A percentile compares a stretch with the other conserved stretches of the same genome.
These are phyloP conservation scores for Piromyces finnis DNA, from an alignment of 192 early-diverging fungal genomes.

Conservation along the genomic window DNA sequence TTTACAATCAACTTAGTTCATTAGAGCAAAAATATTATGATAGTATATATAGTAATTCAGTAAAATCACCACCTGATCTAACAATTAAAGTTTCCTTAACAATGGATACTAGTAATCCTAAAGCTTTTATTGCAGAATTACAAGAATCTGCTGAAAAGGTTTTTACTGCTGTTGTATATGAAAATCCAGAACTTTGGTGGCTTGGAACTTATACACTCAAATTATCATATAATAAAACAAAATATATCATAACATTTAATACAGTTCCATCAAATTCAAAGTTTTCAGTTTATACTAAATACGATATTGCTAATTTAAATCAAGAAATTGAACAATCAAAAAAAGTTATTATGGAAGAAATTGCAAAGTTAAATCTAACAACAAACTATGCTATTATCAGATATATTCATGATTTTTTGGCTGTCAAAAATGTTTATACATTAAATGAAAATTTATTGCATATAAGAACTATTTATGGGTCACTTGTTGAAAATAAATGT, in stretches of 20 bases:
- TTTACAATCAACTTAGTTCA: not conserved
- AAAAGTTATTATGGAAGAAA: not conserved
- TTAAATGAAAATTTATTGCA: not conserved
- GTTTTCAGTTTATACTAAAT: not conserved
- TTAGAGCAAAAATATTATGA: not conserved
- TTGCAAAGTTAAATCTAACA: not conserved
- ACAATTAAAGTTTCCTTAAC: not conserved
- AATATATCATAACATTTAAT: not conserved
- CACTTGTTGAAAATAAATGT: not conserved
- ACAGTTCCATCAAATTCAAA: not conserved
- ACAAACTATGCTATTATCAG: not conserved
- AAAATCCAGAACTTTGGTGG: not conserved
- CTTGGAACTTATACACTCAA: not conserved
- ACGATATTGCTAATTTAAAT: not conserved
- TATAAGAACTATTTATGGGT: not conserved
- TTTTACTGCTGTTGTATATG: not conserved
- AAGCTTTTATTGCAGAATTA: not conserved
- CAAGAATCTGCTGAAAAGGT: not conserved
- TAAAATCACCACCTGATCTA: not conserved
- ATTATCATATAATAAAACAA: not conserved
- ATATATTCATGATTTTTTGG: not conserved
- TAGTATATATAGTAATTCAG: not conserved
- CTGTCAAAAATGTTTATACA: not conserved
- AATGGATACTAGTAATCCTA: not conserved
- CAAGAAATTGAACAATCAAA: not conserved